Evolutionary conservation across 331 rosid genomes (phyloP), one percentile per base, ranked within the genome.

Genomic region (Malus hybrid): DNA sequence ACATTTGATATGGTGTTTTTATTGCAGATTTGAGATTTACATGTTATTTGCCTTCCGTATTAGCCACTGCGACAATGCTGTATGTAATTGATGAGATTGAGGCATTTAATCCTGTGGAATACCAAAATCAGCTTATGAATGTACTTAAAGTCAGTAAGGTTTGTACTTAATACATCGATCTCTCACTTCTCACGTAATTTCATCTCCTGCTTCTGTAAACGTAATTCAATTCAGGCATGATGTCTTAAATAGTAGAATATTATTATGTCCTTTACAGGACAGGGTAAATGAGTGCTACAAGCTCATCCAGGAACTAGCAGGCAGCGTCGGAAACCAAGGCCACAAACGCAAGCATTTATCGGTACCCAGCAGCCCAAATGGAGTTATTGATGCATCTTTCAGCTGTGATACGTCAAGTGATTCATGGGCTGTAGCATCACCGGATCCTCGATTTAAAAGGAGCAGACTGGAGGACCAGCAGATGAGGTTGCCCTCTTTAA

Each of bases 31-130:
- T 82, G 61, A 85, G 82, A 80, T 85, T 86, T 70, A 84, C 84
- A 85, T 65, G 89, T 69, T 81, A 78, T 81, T 84, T 87, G 73
- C 97, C 98, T 67, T 93, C 98, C 70, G 80, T 82, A 48, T 74
- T 91, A 78, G 98, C 98, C 66, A 81, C 98, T 70, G 97, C 98
- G 31, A 85, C 83, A 60, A 91, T 91, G 90, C 86, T 93, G 83
- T 90, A 85, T 67, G 91, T 88, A 54, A 87, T 88, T 66, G 79
- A 74, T 70, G 98, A 91, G 84, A 86, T 86, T 75, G 97, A 90
- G 87, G 87, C 90, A 27, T 73, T 75, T 65, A 86, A 88, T 79
- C 83, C 84, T 4, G 75, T 83, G 66, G 88, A 85, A 65, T 93
- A 90, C 83, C 91, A 85, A 63, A 83, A 84, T 60, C 90, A 84